Evolutionary conservation across 208 protist species (phyloP).

Genomic region (Blastocrithidia nonstop): DNA sequence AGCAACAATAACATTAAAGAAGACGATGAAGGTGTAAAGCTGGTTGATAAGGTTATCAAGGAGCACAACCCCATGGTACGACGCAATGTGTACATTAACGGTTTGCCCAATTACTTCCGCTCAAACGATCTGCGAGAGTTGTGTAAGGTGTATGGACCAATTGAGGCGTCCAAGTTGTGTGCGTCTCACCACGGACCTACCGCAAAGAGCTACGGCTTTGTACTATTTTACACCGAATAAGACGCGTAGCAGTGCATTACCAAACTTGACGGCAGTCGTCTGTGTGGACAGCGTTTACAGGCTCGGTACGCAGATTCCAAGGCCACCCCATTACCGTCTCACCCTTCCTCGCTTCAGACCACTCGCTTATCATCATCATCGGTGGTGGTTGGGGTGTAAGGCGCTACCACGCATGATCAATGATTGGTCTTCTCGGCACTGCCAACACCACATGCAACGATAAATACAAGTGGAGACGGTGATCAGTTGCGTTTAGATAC

Average conservation of each 20-base stretch:
- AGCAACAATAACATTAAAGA: too few species aligned
- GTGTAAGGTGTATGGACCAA: conserved; percentile 37
- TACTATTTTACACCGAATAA: conserved; percentile 34
- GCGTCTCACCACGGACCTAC: conserved; percentile 17
- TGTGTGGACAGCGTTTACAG: conserved; percentile 21
- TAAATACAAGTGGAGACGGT: not conserved
- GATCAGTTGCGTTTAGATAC: not conserved
- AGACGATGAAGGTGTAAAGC: not conserved
- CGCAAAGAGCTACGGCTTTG: conserved; percentile 51
- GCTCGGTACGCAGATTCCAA: conserved; percentile 27
- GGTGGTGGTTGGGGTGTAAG: not conserved
- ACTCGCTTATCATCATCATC: not conserved
- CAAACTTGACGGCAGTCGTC: conserved; percentile 13
- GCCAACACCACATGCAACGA: not conserved
- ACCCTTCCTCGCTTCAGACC: not conserved
- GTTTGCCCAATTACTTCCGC: conserved; percentile 25
- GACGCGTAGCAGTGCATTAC: conserved; percentile 30
- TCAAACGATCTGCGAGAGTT: conserved; percentile 38
- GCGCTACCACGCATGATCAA: not conserved
- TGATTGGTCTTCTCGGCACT: not conserved
- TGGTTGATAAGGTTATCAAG: not conserved
- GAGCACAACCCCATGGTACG: conserved; percentile 3
- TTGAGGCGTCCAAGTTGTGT: conserved; percentile 51
- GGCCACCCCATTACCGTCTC: conserved; percentile 31
- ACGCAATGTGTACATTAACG: conserved; percentile 67